Evolutionary conservation across 2,329 filamentous ascomycete species (phyloP), one percentile per base, ranked within the genome.

Genomic region (Juglanconis juglandina): DNA sequence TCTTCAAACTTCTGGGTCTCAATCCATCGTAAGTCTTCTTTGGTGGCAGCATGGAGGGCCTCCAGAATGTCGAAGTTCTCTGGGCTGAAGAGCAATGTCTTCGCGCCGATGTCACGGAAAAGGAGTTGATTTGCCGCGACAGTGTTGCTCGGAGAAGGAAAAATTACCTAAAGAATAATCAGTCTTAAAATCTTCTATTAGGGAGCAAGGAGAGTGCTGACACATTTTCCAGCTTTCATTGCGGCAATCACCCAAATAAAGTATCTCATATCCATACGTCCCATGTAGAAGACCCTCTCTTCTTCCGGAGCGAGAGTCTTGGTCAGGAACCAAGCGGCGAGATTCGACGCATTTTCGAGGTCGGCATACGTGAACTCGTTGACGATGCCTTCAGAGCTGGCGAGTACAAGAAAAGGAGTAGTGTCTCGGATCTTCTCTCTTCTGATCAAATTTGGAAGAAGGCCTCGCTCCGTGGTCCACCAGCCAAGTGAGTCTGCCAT

Each of bases 261-360:
- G 17, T 63, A 63, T 41, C 62, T 55, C 33, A 63, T 17, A n/a
- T 63, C 62, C 42, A 55, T 51, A 0, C 54, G 59, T 3, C 62
- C 62, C 46, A 58, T 63, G 33, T 63, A 63, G 13, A 58, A 53
- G 50, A 66, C 46, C 2, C 54, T 63, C 39, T 64, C 55, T 30
- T 64, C 60, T 14, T 57, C 59, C 4, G 56, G 9, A 32, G 49
- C 34, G 9, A 66, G 11, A 13, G 56, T 59, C 14, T 66, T 50
- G n/a, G 47, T 35, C 10, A 67, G 53, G 42, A 67, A 66, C 65
- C 65, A 66, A 5, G 65, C 62, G 0, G 65, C 66, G 50, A 63
- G 60, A 41, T 65, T 66, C 8, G 66, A 65, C 2, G 47, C 57
- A 55, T 66, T 67, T 17, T 66, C 66, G 13, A 67, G 56, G 32